These are phyloP conservation scores for Cucumis hystrix DNA, from an alignment of 306 rosid species.

Conservation along the genomic window DNA sequence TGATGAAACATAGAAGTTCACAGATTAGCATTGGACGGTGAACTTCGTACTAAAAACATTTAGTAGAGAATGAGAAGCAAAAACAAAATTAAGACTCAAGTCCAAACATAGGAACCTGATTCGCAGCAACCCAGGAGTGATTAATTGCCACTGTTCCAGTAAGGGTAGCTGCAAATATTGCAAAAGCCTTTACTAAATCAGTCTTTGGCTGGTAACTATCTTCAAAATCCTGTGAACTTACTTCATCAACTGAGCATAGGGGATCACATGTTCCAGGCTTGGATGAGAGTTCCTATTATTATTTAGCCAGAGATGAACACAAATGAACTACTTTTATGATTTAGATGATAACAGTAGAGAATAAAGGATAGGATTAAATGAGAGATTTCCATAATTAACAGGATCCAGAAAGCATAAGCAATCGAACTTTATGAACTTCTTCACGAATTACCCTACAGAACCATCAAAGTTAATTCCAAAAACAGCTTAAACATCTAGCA, in stretches of 20 bases:
- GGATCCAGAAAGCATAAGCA: too few species aligned
- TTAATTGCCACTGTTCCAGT: slow-evolving; percentile 75
- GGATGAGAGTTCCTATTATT: slow-evolving; percentile 36
- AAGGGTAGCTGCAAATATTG: slow-evolving; percentile 52
- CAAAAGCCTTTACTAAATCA: slow-evolving; percentile 74
- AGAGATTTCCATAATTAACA: too few species aligned
- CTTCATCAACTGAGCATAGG: slow-evolving; percentile 64
- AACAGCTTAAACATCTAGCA: neutral
- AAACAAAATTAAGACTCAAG: slow-evolving; percentile 5
- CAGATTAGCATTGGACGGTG: neutral
- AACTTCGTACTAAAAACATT: neutral
- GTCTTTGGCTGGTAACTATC: slow-evolving; percentile 60
- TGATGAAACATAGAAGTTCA: slow-evolving; percentile 9
- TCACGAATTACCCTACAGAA: neutral
- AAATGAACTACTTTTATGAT: neutral
- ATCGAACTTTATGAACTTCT: neutral
- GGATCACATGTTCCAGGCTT: slow-evolving; percentile 68
- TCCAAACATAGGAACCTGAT: slow-evolving; percentile 53
- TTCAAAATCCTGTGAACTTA: slow-evolving; percentile 53
- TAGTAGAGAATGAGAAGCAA: neutral
- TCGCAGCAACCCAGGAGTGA: slow-evolving; percentile 90
- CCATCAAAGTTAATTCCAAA: neutral
- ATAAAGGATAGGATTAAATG: too few species aligned
- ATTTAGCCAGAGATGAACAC: slow-evolving; percentile 11
- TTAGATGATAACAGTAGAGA: neutral